Percentiles rank a stretch among this genome's conserved stretches.
Evolutionary conservation across 2,329 filamentous ascomycete genomes (phyloP).

Genomic region (Orbilia oligospora): DNA sequence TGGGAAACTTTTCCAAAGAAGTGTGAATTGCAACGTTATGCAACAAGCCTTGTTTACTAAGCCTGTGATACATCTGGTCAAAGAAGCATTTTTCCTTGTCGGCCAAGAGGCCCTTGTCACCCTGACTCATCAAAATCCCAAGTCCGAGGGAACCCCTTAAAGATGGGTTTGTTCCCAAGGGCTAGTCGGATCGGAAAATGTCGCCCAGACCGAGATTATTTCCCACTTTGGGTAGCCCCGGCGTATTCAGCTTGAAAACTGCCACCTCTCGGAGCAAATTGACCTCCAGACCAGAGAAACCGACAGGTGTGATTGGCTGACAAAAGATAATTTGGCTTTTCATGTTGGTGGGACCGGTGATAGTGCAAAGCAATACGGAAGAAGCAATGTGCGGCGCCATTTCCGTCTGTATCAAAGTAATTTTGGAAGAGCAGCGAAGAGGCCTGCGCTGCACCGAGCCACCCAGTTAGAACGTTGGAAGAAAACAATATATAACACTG

Average conservation of each 20-base stretch:
- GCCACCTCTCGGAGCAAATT: slow-evolving; percentile 58
- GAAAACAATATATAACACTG: slow-evolving; percentile 41
- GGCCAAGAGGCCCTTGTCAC: slow-evolving; percentile 37
- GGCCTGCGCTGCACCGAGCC: background rate
- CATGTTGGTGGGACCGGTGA: slow-evolving; percentile 15
- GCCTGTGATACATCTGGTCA: slow-evolving; percentile 14
- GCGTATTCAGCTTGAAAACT: slow-evolving; percentile 1
- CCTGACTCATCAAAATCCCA: slow-evolving; percentile 59
- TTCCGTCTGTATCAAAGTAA: slow-evolving; percentile 56
- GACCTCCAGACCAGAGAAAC: slow-evolving; percentile 45
- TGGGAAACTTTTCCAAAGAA: background rate
- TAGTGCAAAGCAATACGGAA: slow-evolving; percentile 39
- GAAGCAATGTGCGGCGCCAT: slow-evolving; percentile 52
- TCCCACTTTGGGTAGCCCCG: slow-evolving; percentile 33
- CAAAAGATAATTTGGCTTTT: slow-evolving; percentile 47
- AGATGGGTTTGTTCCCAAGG: background rate
- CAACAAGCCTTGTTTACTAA: background rate
- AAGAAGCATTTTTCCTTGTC: slow-evolving; percentile 38
- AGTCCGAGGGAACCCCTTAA: slow-evolving; percentile 42
- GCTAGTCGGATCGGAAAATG: slow-evolving; percentile 53
- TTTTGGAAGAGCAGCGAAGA: slow-evolving; percentile 16
- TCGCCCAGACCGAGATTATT: slow-evolving; percentile 48
- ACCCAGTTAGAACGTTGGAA: background rate
- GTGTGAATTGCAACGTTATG: slow-evolving; percentile 27
- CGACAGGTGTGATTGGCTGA: slow-evolving; percentile 31